Conservation (phyloP, 129 eudicot genomes). For the Flaveria trinervia region DNA sequence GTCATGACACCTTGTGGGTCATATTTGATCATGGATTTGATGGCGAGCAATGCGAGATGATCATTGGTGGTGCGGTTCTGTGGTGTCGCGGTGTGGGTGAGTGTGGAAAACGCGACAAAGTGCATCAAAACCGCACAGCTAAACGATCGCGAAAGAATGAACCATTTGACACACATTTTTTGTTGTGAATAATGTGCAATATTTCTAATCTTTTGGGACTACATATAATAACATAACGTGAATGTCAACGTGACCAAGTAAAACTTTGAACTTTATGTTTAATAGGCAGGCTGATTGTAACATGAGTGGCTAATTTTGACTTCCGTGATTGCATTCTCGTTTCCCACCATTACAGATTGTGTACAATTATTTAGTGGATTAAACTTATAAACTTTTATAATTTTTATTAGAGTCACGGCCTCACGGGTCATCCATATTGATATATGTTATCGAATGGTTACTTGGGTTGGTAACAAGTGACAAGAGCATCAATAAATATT, state of each 20-base stretch:
- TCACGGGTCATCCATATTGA: too few species aligned
- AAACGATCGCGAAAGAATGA: background rate
- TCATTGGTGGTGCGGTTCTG: background rate
- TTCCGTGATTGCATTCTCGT: background rate
- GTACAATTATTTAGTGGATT: too few species aligned
- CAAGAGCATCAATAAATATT: too few species aligned
- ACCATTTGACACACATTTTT: background rate
- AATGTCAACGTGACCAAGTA: background rate
- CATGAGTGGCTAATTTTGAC: background rate
- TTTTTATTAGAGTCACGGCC: too few species aligned
- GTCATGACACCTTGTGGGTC: slow-evolving; percentile 1
- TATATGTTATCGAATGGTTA: too few species aligned
- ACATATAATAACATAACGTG: too few species aligned
- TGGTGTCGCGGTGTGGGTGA: background rate
- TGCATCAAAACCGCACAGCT: background rate
- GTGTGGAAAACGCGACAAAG: background rate
- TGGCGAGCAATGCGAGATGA: background rate
- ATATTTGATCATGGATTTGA: background rate
- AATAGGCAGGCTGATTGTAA: background rate
- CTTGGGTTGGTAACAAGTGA: too few species aligned
- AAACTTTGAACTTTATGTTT: too few species aligned
- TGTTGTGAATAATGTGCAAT: background rate
- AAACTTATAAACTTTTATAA: too few species aligned
- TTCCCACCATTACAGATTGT: background rate
- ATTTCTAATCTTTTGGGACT: background rate